A percentile compares a stretch with the other conserved stretches of the same genome.
Evolutionary conservation across 1,284 basidiomycete species (phyloP).

Genomic region (Cryptococcus wingfieldii): DNA sequence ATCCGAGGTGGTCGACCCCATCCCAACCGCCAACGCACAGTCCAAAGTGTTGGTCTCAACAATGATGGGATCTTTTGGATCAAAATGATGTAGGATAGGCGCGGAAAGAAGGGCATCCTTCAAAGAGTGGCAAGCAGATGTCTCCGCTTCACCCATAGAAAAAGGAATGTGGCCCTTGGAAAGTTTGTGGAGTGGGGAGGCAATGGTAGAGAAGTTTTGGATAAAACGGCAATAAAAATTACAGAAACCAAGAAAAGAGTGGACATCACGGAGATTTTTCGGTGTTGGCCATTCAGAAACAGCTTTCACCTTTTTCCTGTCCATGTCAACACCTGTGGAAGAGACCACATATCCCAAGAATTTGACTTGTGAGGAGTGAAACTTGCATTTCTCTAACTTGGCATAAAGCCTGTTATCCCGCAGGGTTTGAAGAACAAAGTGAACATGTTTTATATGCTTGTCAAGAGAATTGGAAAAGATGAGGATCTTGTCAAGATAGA

Average conservation of each 20-base stretch:
- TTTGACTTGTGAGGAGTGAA: constrained; percentile 17
- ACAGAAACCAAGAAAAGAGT: not conserved
- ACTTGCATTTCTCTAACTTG: constrained; percentile 50
- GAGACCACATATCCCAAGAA: constrained; percentile 4
- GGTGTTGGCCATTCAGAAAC: constrained; percentile 3
- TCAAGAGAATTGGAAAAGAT: constrained; percentile 51
- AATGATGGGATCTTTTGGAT: not conserved
- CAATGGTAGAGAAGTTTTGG: not conserved
- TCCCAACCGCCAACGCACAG: no score
- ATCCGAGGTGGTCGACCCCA: no score
- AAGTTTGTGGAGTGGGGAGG: not conserved
- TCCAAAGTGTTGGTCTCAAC: not conserved
- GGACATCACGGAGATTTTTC: not conserved
- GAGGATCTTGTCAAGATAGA: constrained; percentile 47
- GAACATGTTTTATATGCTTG: constrained; percentile 31
- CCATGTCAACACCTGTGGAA: not conserved
- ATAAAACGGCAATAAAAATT: not conserved
- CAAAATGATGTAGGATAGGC: not conserved
- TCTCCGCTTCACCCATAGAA: not conserved
- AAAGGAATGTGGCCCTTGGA: not conserved
- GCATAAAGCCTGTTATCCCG: constrained; percentile 40
- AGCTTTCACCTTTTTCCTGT: constrained; percentile 4
- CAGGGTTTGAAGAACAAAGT: constrained; percentile 46
- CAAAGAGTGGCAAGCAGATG: not conserved
- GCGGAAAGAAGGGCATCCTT: not conserved